Conservation (phyloP, 2,329 filamentous ascomycete genomes). For the Amesomyces nigricolor region DNA sequence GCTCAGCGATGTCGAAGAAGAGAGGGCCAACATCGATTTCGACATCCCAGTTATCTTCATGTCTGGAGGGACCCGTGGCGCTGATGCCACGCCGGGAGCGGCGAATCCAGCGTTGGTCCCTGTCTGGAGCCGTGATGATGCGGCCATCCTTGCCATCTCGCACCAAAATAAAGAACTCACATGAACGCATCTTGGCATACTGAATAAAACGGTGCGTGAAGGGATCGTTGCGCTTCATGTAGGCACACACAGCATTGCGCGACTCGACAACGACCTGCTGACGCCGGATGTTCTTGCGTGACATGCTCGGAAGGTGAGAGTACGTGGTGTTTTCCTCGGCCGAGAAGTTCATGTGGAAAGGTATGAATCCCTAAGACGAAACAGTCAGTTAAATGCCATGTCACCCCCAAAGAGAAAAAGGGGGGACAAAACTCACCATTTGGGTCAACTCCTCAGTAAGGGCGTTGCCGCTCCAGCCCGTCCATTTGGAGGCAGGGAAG, state of each 20-base stretch:
- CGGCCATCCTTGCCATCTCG: conserved; percentile 30
- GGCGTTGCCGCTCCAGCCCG: too few species aligned
- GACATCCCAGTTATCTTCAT: not conserved
- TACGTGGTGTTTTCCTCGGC: too few species aligned
- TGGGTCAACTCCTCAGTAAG: not conserved
- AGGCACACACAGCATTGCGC: conserved; percentile 30
- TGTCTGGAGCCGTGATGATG: conserved; percentile 26
- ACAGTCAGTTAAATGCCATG: too few species aligned
- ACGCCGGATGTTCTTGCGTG: conserved; percentile 8
- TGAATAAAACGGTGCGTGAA: conserved; percentile 31
- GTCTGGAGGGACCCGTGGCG: not conserved
- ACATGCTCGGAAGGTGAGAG: too few species aligned
- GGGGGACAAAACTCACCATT: too few species aligned
- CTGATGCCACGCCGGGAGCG: conserved; percentile 9
- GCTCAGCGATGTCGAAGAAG: too few species aligned
- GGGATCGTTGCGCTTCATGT: conserved; percentile 32
- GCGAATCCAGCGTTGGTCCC: conserved; percentile 27
- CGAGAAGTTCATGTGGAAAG: too few species aligned
- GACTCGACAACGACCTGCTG: conserved; percentile 27
- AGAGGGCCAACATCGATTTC: conserved; percentile 16
- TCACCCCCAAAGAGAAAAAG: too few species aligned
- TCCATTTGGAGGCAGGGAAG: too few species aligned
- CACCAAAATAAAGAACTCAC: conserved; percentile 28
- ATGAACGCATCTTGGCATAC: conserved; percentile 28
- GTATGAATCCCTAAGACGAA: too few species aligned